Base-by-base conservation (phyloP, 2,329 filamentous ascomycete species). In the Aspergillus sp. region DNA sequence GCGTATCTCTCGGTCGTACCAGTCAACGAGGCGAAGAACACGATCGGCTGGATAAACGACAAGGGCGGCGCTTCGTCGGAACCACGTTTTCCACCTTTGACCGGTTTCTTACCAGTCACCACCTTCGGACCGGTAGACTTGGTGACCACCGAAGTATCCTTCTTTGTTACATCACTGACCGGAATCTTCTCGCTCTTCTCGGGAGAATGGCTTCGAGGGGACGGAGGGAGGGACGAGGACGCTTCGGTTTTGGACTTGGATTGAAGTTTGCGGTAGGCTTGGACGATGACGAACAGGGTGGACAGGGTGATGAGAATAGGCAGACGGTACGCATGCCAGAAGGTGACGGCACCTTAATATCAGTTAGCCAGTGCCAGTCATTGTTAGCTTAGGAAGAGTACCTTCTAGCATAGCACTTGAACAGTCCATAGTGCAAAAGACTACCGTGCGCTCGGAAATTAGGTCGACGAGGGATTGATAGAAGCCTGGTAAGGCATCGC, bases 21-120 rank as follows among this genome's bases (percentile, higher is more conserved):
- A 3, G 88, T 94, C 48, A 97, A 75, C 1, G 90, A 95, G 2
- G 89, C 91, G 72, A 86, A 97, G 73, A 96, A 97, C 27, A 96
- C 71, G 13, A 95, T 68, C 2, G 86, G 79, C 63, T 91, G 86
- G 37, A 72, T 65, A 38, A 57, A 61, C 4, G 60, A 58, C 32
- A 62, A 41, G 7, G 56, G 53, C 7, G 54, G 41, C 13, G 51
- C 45, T 19, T 62, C 51, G 19, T 47, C 50, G 1, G 56, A 51
- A 41, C 43, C 46, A 17, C 56, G 60, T 20, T 54, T 51, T 13
- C 58, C 56, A 13, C 57, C 57, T 48, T 64, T 66, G 12, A 52
- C 45, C 3, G 62, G 61, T 32, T 60, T 66, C 44, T 60, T 68
- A 20, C 65, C 64, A 25, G 62, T 53, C 3, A 68, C 64, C 46